Evolutionary conservation across 139 green algal genomes (phyloP).

Genomic region (Tetradesmus lagerheimii): DNA sequence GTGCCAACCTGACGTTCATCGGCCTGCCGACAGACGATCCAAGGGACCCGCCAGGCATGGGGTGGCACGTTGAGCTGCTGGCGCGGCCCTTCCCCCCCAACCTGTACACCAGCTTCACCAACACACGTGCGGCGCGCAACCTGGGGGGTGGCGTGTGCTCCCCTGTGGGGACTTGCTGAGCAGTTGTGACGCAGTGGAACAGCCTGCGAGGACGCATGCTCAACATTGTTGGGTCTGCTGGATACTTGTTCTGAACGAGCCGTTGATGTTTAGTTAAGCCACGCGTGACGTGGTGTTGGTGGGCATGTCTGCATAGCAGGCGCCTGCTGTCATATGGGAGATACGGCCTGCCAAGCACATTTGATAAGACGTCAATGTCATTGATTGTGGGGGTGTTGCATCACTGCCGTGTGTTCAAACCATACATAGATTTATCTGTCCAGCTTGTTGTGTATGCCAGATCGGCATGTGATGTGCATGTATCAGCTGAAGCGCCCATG

Average conservation of each 20-base stretch:
- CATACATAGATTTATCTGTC: too few species aligned
- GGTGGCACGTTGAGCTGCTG: slow-evolving; percentile 42
- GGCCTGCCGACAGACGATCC: slow-evolving; percentile 32
- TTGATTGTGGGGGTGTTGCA: neutral
- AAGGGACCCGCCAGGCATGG: slow-evolving; percentile 21
- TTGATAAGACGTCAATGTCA: neutral
- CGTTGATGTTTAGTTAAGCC: too few species aligned
- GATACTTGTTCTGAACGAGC: too few species aligned
- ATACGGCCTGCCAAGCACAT: neutral
- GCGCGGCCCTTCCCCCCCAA: slow-evolving; percentile 10
- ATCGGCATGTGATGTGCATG: too few species aligned
- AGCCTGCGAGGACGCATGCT: too few species aligned
- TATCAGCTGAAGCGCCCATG: neutral
- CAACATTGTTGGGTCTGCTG: too few species aligned
- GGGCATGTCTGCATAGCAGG: neutral
- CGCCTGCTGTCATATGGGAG: neutral
- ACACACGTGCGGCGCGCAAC: slow-evolving; percentile 15
- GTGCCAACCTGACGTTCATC: slow-evolving; percentile 34
- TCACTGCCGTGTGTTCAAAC: neutral
- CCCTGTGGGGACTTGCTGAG: neutral
- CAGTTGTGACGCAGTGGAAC: too few species aligned
- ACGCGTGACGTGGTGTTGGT: too few species aligned
- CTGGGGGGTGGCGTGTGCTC: neutral
- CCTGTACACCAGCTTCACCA: slow-evolving; percentile 15
- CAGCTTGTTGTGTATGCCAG: neutral